Percentiles rank a stretch among this genome's conserved stretches.
Conservation (phyloP, 2,329 filamentous ascomycete species). For the Cytospora piceae region DNA sequence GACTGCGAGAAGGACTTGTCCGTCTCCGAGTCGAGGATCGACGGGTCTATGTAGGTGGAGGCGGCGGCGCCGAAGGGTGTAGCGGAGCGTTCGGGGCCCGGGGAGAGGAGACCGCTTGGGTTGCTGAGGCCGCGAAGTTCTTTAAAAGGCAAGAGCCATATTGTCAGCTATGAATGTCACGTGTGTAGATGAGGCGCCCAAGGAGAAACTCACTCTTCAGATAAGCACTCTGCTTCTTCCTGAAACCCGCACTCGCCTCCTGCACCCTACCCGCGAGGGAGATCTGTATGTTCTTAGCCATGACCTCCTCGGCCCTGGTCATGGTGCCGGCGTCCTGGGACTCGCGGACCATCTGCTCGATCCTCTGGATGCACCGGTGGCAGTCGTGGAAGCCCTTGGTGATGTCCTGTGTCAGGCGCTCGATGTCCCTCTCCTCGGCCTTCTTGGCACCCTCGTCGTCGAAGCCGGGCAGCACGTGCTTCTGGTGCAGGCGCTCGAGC, state of each 20-base stretch:
- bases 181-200: too few relatives aligned
- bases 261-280: slow-evolving; percentile 86
- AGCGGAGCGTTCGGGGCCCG: slow-evolving; percentile 52
- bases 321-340: slow-evolving; percentile 73
- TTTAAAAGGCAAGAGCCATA: slow-evolving; percentile 41
- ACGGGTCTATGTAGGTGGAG: slow-evolving; percentile 72
- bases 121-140: slow-evolving; percentile 76
- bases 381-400: slow-evolving; percentile 89
- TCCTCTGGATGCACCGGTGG: slow-evolving; percentile 83
- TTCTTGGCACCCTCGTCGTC: slow-evolving; percentile 91
- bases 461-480: slow-evolving; percentile 94
- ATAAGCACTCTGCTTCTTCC: slow-evolving; percentile 97
- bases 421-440: slow-evolving; percentile 87
- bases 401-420: slow-evolving; percentile 85
- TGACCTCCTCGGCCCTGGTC: slow-evolving; percentile 84
- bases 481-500: slow-evolving; percentile 92
- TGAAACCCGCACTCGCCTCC: slow-evolving; percentile 87
- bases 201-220: slow-evolving; percentile 70
- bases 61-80: slow-evolving; percentile 48
- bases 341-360: slow-evolving; percentile 86
- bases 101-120: slow-evolving; percentile 53
- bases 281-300: slow-evolving; percentile 96
- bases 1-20: slow-evolving; percentile 92
- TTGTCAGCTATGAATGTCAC: slow-evolving; percentile 25
- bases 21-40: slow-evolving; percentile 88